Conservation (phyloP, 345 rosid genomes). For the Populus nigra region DNA sequence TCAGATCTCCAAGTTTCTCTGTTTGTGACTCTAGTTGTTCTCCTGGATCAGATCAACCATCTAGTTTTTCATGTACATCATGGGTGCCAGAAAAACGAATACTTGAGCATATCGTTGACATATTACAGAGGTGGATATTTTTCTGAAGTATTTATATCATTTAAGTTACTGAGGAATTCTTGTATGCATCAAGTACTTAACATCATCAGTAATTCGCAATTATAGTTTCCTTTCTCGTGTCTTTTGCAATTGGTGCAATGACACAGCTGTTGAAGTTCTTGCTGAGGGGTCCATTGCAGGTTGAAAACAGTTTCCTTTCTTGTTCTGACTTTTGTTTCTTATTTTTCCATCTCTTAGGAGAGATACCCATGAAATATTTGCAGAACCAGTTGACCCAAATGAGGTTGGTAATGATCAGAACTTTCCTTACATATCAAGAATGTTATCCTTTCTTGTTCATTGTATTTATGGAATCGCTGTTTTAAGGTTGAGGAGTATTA, state of each 20-base stretch:
- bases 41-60: constrained; percentile 32
- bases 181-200: neutral
- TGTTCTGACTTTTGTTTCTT: neutral
- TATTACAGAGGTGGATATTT: constrained; percentile 51
- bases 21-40: constrained; percentile 15
- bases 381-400: constrained; percentile 55
- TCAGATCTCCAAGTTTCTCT: neutral
- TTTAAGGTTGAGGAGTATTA: constrained; percentile 58
- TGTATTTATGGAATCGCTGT: constrained; percentile 9
- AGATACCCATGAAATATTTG: constrained; percentile 61
- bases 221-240: neutral
- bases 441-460: constrained; percentile 5
- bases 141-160: neutral
- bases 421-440: constrained; percentile 5
- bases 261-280: neutral
- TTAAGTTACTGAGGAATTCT: neutral
- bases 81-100: constrained; percentile 44
- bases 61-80: constrained; percentile 8
- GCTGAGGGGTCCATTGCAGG: neutral
- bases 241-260: neutral
- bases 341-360: constrained; percentile 36
- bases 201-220: neutral
- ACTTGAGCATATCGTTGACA: constrained; percentile 46
- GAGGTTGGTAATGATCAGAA: constrained; percentile 38
- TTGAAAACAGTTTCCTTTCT: neutral